A percentile compares a stretch with the other conserved stretches of the same genome.
Conservation (phyloP, 352 stramenopile genomes). For the Pythium monospermum region DNA sequence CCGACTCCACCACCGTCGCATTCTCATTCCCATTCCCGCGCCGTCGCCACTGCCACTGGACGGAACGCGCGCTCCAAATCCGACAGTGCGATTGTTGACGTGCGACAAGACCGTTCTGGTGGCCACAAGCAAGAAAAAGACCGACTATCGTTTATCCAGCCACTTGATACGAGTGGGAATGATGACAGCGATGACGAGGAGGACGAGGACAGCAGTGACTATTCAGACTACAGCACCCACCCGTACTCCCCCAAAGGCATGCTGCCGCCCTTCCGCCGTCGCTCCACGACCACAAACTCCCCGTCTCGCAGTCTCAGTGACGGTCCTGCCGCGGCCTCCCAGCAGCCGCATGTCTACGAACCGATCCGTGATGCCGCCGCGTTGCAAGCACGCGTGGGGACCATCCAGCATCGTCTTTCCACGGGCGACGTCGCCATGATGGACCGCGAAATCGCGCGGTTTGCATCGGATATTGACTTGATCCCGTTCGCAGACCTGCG, state of each 20-base stretch:
- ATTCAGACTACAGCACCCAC: neutral
- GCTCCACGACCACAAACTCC: too few relatives aligned
- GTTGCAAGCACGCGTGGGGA: conserved; percentile 52
- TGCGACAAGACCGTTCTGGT: neutral
- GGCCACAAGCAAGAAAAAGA: too few relatives aligned
- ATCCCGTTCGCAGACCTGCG: conserved; percentile 36
- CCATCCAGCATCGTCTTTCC: conserved; percentile 40
- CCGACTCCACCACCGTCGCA: neutral
- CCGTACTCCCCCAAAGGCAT: too few relatives aligned
- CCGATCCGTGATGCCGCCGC: conserved; percentile 36
- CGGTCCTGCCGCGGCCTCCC: neutral
- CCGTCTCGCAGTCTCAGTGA: too few relatives aligned
- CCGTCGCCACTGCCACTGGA: conserved; percentile 8
- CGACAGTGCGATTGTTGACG: conserved; percentile 31
- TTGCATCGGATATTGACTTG: conserved; percentile 32
- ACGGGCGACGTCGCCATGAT: conserved; percentile 30
- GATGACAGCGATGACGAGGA: too few relatives aligned
- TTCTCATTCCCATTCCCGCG: neutral
- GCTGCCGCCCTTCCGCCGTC: too few relatives aligned
- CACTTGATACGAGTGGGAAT: too few relatives aligned
- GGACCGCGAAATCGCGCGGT: conserved; percentile 33
- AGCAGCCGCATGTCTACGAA: conserved; percentile 1
- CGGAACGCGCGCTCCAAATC: too few relatives aligned
- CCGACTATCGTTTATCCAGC: too few relatives aligned
- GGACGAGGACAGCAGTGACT: conserved; percentile 10